phyloP scores from a whole-genome alignment of 192 early-diverging fungal genomes.

The Paraglomus occultum region DNA sequence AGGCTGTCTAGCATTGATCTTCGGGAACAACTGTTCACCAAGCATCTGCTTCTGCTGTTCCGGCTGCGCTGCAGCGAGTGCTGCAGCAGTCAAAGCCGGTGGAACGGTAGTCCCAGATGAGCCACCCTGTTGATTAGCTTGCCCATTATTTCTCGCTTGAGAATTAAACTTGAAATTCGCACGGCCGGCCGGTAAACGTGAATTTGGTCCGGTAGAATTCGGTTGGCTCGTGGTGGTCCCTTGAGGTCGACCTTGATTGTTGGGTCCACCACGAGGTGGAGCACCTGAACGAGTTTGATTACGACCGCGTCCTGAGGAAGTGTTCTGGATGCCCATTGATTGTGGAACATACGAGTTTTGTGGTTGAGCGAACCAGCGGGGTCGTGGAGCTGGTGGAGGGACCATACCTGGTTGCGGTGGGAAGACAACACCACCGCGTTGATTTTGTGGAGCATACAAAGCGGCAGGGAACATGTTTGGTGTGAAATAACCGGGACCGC shows the following conservation, averaged over 20 bases:
- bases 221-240: slow-evolving; percentile 30
- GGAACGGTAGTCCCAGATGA: slow-evolving; percentile 37
- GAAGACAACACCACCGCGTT: slow-evolving; percentile 45
- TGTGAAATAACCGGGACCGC: slow-evolving; percentile 49
- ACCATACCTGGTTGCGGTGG: slow-evolving; percentile 43
- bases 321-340: background rate
- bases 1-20: slow-evolving; percentile 69
- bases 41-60: slow-evolving; percentile 96
- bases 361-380: slow-evolving; percentile 49
- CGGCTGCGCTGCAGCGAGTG: slow-evolving; percentile 72
- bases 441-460: slow-evolving; percentile 39
- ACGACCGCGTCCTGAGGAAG: background rate
- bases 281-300: slow-evolving; percentile 47
- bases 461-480: slow-evolving; percentile 44
- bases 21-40: slow-evolving; percentile 93
- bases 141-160: slow-evolving; percentile 35
- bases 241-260: slow-evolving; percentile 42
- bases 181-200: slow-evolving; percentile 38
- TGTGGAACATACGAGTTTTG: slow-evolving; percentile 30
- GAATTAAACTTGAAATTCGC: slow-evolving; percentile 39
- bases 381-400: slow-evolving; percentile 29
- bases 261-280: slow-evolving; percentile 43
- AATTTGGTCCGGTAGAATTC: slow-evolving; percentile 38
- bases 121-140: slow-evolving; percentile 37
- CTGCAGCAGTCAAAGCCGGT: slow-evolving; percentile 65